Base-by-base conservation (phyloP, 495 filamentous ascomycete genomes). In the Penicillium canariense region DNA sequence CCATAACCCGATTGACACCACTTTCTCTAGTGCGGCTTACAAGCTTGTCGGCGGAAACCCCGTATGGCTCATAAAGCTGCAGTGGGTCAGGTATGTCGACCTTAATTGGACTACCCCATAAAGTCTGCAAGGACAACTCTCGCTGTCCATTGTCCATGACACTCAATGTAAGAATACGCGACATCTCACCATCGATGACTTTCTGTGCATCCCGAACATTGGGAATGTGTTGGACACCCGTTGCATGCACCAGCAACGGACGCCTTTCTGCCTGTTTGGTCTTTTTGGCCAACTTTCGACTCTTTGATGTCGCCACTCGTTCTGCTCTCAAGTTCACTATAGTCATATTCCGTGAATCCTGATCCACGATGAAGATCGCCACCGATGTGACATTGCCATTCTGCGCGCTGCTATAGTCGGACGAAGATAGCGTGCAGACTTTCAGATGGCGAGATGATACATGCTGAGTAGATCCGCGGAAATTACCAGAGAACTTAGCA, bases 131-230 rank as follows among this genome's bases (percentile, higher is more conserved):
- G 36, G 82, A 86, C 25, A 96, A 68, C 56, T 85, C 79, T 10
- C 82, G 81, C 22, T 79, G 76, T 7, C 84, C 84, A 53, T 80
- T 69, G n/a, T 77, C 78, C 23, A 80, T 80, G 51, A 83, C 78
- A n/a, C 81, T 85, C 17, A 96, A 75, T 22, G 88, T 81, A 12
- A 93, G 69, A 35, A 93, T 83, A 31, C 84, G 81, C 11, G 87
- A 84, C 22, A 84, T 72, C 0, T 77, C 77, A 10, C 86, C 83
- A 69, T 94, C 90, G 4, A 80, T 76, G 48, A 94, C 67, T 61
- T 83, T 88, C 60, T 86, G 88, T 23, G 87, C 87, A 70, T 94
- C 90, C 31, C 85, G 78, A 4, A 93, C 80, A 53, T 82, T 84
- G 20, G 74, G 62, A 14, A 65, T 61, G 59, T 74, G 68, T 35